phyloP scores from a whole-genome alignment of 2,329 filamentous ascomycete species.

The Microsporum canis region DNA sequence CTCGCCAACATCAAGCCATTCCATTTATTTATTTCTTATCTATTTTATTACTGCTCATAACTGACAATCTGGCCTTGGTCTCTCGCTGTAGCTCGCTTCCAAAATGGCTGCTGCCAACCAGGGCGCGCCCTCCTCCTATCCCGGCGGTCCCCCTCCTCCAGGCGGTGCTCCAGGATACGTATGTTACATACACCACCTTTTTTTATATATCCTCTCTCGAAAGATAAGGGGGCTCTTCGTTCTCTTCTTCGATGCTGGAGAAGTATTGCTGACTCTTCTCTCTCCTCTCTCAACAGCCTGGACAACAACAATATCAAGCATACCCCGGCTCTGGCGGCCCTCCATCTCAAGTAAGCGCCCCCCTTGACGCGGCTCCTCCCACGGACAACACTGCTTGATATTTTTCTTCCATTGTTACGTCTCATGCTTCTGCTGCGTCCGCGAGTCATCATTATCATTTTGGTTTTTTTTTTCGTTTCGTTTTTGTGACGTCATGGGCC shows the following conservation, averaged over 20 bases:
- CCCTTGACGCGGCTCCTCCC: neutral
- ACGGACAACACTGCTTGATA: slow-evolving; percentile 12
- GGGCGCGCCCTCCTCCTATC: slow-evolving; percentile 25
- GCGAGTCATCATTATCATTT: neutral
- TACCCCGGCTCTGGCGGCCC: slow-evolving; percentile 8
- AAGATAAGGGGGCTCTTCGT: neutral
- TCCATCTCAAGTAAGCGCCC: slow-evolving; percentile 5
- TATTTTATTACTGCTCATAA: neutral
- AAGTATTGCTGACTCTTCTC: neutral
- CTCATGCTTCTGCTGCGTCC: neutral
- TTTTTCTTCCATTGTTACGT: slow-evolving; percentile 14
- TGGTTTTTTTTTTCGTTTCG: neutral
- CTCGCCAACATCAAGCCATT: neutral
- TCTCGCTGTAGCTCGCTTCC: slow-evolving; percentile 22
- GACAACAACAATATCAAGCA: slow-evolving; percentile 15
- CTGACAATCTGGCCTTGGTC: neutral
- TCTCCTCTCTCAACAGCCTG: slow-evolving; percentile 10
- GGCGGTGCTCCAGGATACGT: slow-evolving; percentile 40
- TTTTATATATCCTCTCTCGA: neutral
- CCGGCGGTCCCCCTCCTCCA: slow-evolving; percentile 20
- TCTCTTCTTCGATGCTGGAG: neutral
- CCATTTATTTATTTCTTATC: neutral
- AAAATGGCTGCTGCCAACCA: slow-evolving; percentile 29
- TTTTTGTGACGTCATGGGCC: neutral
- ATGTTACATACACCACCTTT: slow-evolving; percentile 27